These are phyloP conservation scores for Fagopyrum homotropicum DNA, from an alignment of 148 eudicot species.

Conservation along the genomic window DNA sequence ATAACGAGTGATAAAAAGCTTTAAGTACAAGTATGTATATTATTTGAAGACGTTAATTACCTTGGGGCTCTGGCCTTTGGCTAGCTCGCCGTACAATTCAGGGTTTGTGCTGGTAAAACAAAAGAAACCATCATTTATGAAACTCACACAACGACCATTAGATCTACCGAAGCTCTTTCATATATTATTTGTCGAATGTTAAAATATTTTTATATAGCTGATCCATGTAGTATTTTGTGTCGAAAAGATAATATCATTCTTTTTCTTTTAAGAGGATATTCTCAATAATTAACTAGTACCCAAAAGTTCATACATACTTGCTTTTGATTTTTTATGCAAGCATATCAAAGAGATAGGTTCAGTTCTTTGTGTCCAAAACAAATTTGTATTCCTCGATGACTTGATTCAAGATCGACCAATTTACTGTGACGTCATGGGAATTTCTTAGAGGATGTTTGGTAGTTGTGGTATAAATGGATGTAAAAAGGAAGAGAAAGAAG, in stretches of 20 bases:
- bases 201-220: too few relatives aligned
- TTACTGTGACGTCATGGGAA: neutral
- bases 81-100: slow-evolving; percentile 42
- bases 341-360: neutral
- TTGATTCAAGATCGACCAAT: too few relatives aligned
- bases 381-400: too few relatives aligned
- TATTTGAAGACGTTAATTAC: neutral
- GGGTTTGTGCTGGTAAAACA: slow-evolving; percentile 39
- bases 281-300: neutral
- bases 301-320: neutral
- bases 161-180: too few relatives aligned
- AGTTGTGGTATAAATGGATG: neutral
- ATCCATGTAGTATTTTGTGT: too few relatives aligned
- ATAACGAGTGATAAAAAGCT: neutral
- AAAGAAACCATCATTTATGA: neutral
- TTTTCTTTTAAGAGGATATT: too few relatives aligned
- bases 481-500: neutral
- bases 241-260: too few relatives aligned
- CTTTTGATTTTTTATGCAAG: neutral
- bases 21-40: too few relatives aligned
- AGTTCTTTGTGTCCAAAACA: too few relatives aligned
- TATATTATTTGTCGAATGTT: too few relatives aligned
- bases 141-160: too few relatives aligned
- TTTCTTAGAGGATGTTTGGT: neutral
- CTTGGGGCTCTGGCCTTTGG: slow-evolving; percentile 59